Evolutionary conservation across 331 rosid species (phyloP).

Genomic region (Acacia pycnantha): DNA sequence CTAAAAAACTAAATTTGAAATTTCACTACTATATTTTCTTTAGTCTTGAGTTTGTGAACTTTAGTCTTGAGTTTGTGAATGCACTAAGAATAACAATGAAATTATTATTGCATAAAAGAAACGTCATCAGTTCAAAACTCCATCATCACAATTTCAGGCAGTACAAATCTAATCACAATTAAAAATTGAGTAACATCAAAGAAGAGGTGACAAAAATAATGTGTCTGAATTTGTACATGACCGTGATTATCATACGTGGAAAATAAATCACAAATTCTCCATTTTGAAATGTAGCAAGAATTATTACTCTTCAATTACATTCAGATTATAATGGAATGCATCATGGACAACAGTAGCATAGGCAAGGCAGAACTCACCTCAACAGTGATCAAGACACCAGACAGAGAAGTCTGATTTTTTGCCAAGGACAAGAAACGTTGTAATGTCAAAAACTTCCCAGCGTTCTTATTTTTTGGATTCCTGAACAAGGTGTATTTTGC

Average conservation of each 20-base stretch:
- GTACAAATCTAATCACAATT: neutral
- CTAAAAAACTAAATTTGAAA: neutral
- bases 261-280: neutral
- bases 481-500: constrained; percentile 40
- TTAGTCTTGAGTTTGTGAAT: neutral
- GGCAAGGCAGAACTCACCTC: constrained; percentile 54
- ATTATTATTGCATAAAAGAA: too few species aligned
- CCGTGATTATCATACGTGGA: neutral
- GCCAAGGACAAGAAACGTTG: constrained; percentile 77
- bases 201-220: neutral
- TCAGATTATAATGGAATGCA: constrained; percentile 8
- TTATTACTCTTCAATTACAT: neutral
- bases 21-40: neutral
- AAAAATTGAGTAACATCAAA: neutral
- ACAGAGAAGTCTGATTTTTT: constrained; percentile 58
- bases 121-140: neutral
- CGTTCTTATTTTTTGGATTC: constrained; percentile 48
- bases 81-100: neutral
- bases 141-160: neutral
- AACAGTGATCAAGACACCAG: constrained; percentile 67
- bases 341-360: neutral
- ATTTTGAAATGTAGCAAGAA: neutral
- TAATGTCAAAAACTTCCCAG: constrained; percentile 51
- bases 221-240: neutral
- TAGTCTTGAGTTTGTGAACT: neutral